Conservation (phyloP, 176 grass and related monocot genomes). For the Saccharum officinarum region DNA sequence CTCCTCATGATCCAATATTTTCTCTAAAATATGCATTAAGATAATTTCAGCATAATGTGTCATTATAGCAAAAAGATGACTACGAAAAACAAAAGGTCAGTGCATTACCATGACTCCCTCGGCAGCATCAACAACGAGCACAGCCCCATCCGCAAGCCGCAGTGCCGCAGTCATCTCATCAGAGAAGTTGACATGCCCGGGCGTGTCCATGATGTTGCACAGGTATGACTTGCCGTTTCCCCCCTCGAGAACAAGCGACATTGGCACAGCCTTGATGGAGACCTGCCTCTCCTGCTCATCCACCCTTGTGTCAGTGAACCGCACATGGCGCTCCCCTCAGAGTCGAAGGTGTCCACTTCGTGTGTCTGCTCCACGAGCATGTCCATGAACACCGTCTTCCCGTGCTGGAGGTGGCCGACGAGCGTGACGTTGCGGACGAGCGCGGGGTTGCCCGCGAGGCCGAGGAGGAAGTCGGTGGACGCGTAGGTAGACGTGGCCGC, state of each 20-base stretch:
- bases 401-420: slow-evolving; percentile 93
- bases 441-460: slow-evolving; percentile 83
- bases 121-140: slow-evolving; percentile 89
- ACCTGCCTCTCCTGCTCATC: slow-evolving; percentile 96
- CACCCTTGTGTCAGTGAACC: slow-evolving; percentile 87
- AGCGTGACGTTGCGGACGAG: slow-evolving; percentile 84
- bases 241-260: slow-evolving; percentile 95
- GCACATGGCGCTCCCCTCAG: slow-evolving; percentile 76
- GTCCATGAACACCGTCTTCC: slow-evolving; percentile 98
- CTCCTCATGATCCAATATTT: not conserved
- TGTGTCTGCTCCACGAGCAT: slow-evolving; percentile 99
- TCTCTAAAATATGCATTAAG: not conserved
- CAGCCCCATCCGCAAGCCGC: slow-evolving; percentile 82
- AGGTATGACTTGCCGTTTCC: slow-evolving; percentile 89
- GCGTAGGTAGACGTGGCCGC: slow-evolving; percentile 68
- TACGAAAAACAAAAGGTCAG: not conserved
- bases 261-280: slow-evolving; percentile 96
- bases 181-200: slow-evolving; percentile 94
- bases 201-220: slow-evolving; percentile 98
- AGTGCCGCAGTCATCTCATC: slow-evolving; percentile 97
- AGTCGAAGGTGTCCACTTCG: slow-evolving; percentile 83
- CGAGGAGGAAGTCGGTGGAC: slow-evolving; percentile 91
- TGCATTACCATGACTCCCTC: slow-evolving; percentile 91
- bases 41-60: slow-evolving; percentile 4
- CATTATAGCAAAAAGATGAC: not conserved